Percentiles rank a stretch among this genome's conserved stretches.
These are phyloP conservation scores for Exserohilum rostratum DNA, from an alignment of 2,329 filamentous ascomycete species.

Conservation along the genomic window DNA sequence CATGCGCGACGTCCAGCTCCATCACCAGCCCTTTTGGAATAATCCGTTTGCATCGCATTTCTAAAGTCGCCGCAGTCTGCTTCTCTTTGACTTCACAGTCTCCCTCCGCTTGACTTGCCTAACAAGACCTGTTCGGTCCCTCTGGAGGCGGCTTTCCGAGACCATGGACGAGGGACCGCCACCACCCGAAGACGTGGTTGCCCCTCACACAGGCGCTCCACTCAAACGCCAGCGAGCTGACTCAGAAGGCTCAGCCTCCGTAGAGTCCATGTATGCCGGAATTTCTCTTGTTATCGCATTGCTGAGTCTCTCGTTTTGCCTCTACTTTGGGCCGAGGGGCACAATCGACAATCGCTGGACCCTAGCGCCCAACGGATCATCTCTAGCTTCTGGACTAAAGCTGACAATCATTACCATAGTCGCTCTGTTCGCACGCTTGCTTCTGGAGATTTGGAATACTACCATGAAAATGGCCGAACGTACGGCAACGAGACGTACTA, in stretches of 20 bases:
- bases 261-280: constrained; percentile 42
- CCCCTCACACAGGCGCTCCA: constrained; percentile 43
- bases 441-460: constrained; percentile 60
- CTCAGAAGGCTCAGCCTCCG: constrained; percentile 42
- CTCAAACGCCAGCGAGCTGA: constrained; percentile 41
- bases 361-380: background rate
- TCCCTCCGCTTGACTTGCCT: constrained; percentile 20
- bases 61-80: constrained; percentile 2
- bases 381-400: background rate
- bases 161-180: constrained; percentile 47
- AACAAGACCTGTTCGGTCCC: constrained; percentile 19
- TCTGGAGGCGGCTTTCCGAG: constrained; percentile 35
- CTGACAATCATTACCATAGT: constrained; percentile 23
- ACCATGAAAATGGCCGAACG: constrained; percentile 65
- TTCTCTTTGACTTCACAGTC: constrained; percentile 12
- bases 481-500: constrained; percentile 68
- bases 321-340: background rate
- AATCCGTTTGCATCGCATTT: constrained; percentile 12
- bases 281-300: constrained; percentile 4
- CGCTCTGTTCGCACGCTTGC: constrained; percentile 47
- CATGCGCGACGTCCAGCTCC: constrained; percentile 25
- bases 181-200: constrained; percentile 45
- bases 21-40: constrained; percentile 13
- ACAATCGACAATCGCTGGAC: background rate
- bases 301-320: background rate